Percentiles rank a stretch among this genome's conserved stretches.
Conservation (phyloP, 257 asterid species). For the Haberlea rhodopensis region DNA sequence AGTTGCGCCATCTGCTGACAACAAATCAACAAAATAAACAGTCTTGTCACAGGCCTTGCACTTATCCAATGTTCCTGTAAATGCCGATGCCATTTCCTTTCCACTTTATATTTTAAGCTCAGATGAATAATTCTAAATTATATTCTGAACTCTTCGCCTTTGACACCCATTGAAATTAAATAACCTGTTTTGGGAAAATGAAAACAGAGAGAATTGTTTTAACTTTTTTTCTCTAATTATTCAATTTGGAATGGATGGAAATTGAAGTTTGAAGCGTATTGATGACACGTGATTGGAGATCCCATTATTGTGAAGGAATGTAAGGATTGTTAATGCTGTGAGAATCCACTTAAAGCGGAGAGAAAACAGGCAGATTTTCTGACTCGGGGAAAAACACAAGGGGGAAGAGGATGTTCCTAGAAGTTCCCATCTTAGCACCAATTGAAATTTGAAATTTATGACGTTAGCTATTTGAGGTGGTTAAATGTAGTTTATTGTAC, state of each 20-base stretch:
- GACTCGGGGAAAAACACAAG: not conserved
- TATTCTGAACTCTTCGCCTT: conserved; percentile 9
- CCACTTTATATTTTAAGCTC: not conserved
- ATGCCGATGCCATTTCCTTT: conserved; percentile 38
- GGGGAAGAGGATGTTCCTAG: too few species aligned
- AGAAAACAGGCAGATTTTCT: conserved; percentile 15
- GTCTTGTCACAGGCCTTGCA: conserved; percentile 63
- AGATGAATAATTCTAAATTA: conserved; percentile 25
- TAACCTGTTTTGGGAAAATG: conserved; percentile 6
- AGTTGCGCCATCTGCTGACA: conserved; percentile 56
- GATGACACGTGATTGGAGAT: conserved; percentile 37
- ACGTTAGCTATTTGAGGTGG: too few species aligned
- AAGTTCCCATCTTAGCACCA: too few species aligned
- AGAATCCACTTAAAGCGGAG: conserved; percentile 21
- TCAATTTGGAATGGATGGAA: conserved; percentile 12
- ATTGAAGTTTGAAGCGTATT: not conserved
- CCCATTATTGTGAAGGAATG: conserved; percentile 27
- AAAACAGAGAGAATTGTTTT: conserved; percentile 14
- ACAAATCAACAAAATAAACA: conserved; percentile 50
- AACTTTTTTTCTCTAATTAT: conserved; percentile 14
- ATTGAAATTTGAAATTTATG: too few species aligned
- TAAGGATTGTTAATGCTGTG: conserved; percentile 13
- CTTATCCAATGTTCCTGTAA: conserved; percentile 54
- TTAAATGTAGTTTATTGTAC: too few species aligned
- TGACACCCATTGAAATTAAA: conserved; percentile 3